Conservation (phyloP, 306 rosid species). For the Lathyrus oleraceus region DNA sequence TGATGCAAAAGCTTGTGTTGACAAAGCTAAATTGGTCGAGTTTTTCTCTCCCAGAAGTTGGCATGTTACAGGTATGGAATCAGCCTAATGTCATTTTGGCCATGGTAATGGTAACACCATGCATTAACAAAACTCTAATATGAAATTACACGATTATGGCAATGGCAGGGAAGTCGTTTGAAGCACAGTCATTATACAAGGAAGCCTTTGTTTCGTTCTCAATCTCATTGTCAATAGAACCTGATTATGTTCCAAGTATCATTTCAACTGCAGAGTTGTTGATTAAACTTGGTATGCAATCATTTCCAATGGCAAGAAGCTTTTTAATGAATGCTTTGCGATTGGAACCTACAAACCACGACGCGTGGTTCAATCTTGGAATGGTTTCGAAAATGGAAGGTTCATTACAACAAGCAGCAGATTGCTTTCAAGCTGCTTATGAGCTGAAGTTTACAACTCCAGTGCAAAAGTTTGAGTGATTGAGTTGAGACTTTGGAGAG, state of each 20-base stretch:
- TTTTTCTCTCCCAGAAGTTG: slow-evolving; percentile 66
- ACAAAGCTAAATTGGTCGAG: slow-evolving; percentile 66
- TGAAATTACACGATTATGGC: neutral
- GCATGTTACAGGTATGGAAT: slow-evolving; percentile 64
- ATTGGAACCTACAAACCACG: slow-evolving; percentile 75
- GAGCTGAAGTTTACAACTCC: slow-evolving; percentile 73
- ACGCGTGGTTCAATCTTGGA: slow-evolving; percentile 80
- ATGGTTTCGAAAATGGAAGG: slow-evolving; percentile 66
- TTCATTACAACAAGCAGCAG: slow-evolving; percentile 69
- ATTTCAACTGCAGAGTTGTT: slow-evolving; percentile 69
- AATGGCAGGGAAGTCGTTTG: slow-evolving; percentile 59
- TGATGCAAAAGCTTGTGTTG: slow-evolving; percentile 80
- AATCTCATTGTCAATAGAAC: slow-evolving; percentile 62
- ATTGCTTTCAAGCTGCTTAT: slow-evolving; percentile 79
- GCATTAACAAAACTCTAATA: slow-evolving; percentile 21
- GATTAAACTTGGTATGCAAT: slow-evolving; percentile 56
- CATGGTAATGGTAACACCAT: neutral
- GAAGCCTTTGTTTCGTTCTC: slow-evolving; percentile 77
- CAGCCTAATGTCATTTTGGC: neutral
- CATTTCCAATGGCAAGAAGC: slow-evolving; percentile 74
- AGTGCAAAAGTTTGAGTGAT: slow-evolving; percentile 54
- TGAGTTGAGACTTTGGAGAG: slow-evolving; percentile 14
- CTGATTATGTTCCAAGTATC: slow-evolving; percentile 69
- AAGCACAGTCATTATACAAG: slow-evolving; percentile 56
- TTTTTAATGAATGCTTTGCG: slow-evolving; percentile 72